Evolutionary conservation across 1,139 yeast genomes (phyloP), one percentile per base, ranked within the genome.

Genomic region (Kurtzmaniella quercitrusa): DNA sequence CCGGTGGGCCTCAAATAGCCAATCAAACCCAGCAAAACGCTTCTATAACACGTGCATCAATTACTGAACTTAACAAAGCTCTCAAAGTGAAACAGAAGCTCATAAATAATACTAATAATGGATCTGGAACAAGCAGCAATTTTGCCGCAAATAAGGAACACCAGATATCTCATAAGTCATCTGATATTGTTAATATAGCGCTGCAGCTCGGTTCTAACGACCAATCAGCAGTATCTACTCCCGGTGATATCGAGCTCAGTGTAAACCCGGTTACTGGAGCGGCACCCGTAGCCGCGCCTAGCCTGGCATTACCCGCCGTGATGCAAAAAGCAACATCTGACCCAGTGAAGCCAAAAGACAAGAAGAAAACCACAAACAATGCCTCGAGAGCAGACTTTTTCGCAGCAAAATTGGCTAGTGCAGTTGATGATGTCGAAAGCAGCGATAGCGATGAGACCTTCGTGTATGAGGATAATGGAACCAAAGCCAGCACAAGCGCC

Each of bases 371-470:
- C 3, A 49, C 61, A 2, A 63, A 61, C 40, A 61, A 50, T 50
- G 76, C 65, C 36, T 71, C 95, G 4, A 78, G 89, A 57, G 93
- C 96, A 0, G 98, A 91, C 56, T 82, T 88, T 45, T 91, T 91
- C 64, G 98, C 98, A 11, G 97, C 98, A 0, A 85, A 85, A 53
- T 69, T 91, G 48, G 97, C 97, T 6, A 84, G 89, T 49, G 98
- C 98, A 1, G 95, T 91, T 7, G 96, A 88, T 52, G 96, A 88
- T 53, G 88, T 80, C 20, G 89, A 86, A 46, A 79, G 85, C 38
- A 83, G 91, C 35, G 97, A 88, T 59, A 82, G 91, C 36, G 96
- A 89, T 53, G 98, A 93, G 60, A 88, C 96, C 1, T 91, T 91
- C 71, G 96, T 91, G 11, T 91, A 91, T 59, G 97, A 89, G 54